These are phyloP conservation scores for Nannochloropsis oceanica DNA, from an alignment of 108 stramenopile species.

Conservation along the genomic window DNA sequence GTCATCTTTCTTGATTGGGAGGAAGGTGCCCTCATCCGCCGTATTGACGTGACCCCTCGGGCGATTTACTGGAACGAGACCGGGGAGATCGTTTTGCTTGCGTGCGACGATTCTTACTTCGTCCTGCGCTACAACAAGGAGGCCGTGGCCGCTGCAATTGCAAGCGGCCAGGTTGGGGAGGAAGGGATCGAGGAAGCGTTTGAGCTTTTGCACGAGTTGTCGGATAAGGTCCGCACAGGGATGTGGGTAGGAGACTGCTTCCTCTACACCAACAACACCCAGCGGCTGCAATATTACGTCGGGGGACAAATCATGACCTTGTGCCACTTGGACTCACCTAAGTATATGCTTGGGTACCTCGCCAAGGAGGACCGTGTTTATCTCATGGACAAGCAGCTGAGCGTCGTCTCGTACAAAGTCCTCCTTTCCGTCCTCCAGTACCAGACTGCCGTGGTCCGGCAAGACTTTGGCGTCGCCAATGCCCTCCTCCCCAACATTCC, in stretches of 20 bases:
- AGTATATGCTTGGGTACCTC: constrained; percentile 80
- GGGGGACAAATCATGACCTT: constrained; percentile 94
- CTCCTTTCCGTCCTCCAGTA: constrained; percentile 81
- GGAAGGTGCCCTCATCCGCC: constrained; percentile 70
- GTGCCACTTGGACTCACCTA: constrained; percentile 74
- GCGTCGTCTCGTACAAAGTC: constrained; percentile 76
- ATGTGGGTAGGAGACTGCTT: constrained; percentile 99
- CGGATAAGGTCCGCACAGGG: constrained; percentile 69
- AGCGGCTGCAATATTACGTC: constrained; percentile 85
- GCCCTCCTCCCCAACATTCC: constrained; percentile 76
- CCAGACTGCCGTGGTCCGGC: constrained; percentile 97
- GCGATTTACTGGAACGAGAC: constrained; percentile 82
- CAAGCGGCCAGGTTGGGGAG: constrained; percentile 63
- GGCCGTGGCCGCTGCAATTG: constrained; percentile 55
- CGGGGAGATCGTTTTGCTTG: constrained; percentile 78
- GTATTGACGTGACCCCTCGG: constrained; percentile 73
- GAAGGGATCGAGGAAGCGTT: constrained; percentile 91
- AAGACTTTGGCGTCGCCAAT: constrained; percentile 95
- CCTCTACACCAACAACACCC: constrained; percentile 77
- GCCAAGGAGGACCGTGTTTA: constrained; percentile 95
- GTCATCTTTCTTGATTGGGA: constrained; percentile 93
- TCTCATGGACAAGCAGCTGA: constrained; percentile 79
- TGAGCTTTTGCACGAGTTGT: constrained; percentile 77
- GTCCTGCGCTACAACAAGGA: constrained; percentile 71
- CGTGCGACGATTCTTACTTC: constrained; percentile 73